These are phyloP conservation scores for Ogataea populi-albae DNA, from an alignment of 805 yeast genomes.

Conservation along the genomic window DNA sequence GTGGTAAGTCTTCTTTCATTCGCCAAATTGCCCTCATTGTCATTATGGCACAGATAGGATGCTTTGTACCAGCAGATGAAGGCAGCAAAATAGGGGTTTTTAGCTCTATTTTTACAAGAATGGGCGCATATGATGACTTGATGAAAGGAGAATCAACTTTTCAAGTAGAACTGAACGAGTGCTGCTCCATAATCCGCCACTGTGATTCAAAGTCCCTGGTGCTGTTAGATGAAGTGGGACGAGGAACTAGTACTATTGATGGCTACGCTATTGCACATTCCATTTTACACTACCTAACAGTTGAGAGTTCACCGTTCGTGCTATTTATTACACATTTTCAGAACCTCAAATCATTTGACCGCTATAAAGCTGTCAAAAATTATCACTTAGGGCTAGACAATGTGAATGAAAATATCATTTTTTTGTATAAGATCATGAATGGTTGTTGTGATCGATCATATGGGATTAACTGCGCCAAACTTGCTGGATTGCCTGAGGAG, in stretches of 20 bases:
- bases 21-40: slow-evolving; percentile 68
- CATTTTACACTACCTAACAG: slow-evolving; percentile 57
- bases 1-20: slow-evolving; percentile 79
- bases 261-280: slow-evolving; percentile 82
- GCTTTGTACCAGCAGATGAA: slow-evolving; percentile 70
- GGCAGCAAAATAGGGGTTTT: slow-evolving; percentile 53
- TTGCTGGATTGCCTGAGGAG: slow-evolving; percentile 58
- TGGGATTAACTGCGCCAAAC: slow-evolving; percentile 80
- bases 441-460: slow-evolving; percentile 64
- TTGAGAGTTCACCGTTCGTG: slow-evolving; percentile 47
- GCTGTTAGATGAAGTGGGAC: slow-evolving; percentile 71
- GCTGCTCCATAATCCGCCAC: slow-evolving; percentile 50
- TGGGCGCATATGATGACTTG: slow-evolving; percentile 83
- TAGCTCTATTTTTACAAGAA: slow-evolving; percentile 50
- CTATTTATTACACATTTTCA: slow-evolving; percentile 87
- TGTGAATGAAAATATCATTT: slow-evolving; percentile 34
- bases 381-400: slow-evolving; percentile 64
- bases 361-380: slow-evolving; percentile 44
- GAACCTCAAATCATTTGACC: slow-evolving; percentile 51
- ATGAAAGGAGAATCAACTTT: slow-evolving; percentile 78
- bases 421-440: slow-evolving; percentile 47
- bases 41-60: slow-evolving; percentile 76
- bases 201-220: slow-evolving; percentile 58
- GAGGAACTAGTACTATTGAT: slow-evolving; percentile 68
- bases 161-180: slow-evolving; percentile 71